Base-by-base conservation (phyloP, 2,329 filamentous ascomycete species). In the Macrophomina pseudophaseolina region DNA sequence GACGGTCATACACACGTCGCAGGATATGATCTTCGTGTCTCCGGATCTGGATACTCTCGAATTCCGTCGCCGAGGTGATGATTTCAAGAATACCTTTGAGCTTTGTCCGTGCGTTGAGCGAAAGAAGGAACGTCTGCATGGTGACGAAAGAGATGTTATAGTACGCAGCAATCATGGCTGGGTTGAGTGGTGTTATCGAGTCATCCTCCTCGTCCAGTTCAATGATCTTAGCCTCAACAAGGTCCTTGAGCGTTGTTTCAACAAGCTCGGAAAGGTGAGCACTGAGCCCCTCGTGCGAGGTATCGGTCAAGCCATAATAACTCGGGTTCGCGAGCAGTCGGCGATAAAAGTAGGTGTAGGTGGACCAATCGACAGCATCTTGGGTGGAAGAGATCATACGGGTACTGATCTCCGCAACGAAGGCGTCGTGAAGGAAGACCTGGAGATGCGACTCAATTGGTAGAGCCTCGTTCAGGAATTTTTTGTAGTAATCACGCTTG, bases 91-190 rank as follows among this genome's bases (percentile, higher is more conserved):
- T 94, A 54, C 93, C 93, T 85, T 99, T 99, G 70, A 99, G 88
- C 83, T 97, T 98, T 4, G 94, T 98, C 72, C 90, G 90, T 49
- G 89, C 89, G 65, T 88, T 94, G 54, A 99, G 86, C 14, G 95
- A 99, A 66, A 99, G 85, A 62, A 99, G 84, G 85, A 99, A 94
- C 0, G 95, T 99, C 81, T 99, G 94, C 94, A 99, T 99, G 2
- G 95, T 99, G 78, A 97, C 92, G 81, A 97, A 98, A 5, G 94
- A 97, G 75, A 99, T 97, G 80, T 97, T 98, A 86, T 99, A 99
- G 84, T 99, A 98, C 1, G 95, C 93, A 9, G 92, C 93, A 75
- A 99, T 98, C 92, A 97, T 97, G 71, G 95, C 95, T 2, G 94
- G 91, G 78, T 99, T 98, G 73, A 97, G 87, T 14, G 95, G 94